Evolutionary conservation across 2,329 filamentous ascomycete species (phyloP), one percentile per base, ranked within the genome.

Genomic region (Harringtonia aguacate): DNA sequence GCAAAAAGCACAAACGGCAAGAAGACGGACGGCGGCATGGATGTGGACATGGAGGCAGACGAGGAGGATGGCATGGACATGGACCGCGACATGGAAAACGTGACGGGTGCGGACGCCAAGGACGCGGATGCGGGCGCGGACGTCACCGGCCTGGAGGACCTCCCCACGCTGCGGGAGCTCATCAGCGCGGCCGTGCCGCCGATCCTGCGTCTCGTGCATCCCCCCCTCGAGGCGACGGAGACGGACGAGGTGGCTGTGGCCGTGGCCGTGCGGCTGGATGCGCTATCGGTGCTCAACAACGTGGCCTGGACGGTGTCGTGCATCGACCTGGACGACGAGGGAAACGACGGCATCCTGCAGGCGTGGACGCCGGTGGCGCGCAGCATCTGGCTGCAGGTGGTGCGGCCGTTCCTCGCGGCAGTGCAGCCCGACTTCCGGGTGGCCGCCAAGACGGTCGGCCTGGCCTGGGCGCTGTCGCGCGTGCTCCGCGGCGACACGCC

Each of bases 261-360:
- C 8, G 61, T n/a, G n/a, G n/a, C n/a, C n/a, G n/a, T 81, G 34
- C 74, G 74, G 49, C 59, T 59, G 18, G 68, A 72, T 50, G 73
- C 79, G 17, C 61, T 84, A 21, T 72, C 75, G 3, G 71, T 77
- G 15, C 66, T 84, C 46, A 81, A 76, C 64, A 84, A 84, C 59
- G 73, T 83, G 43, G 68, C 79, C 43, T 84, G 80, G 78, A 79
- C 78, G 12, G 65, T 81, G 34, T 78, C 75, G 9, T 72, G 72
- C 52, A 63, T 79, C 51, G 76, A 80, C 58, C 78, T 79, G 53
- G 64, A 68, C 21, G 68, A 73, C 28, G 61, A 63, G n/a, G 65
- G 68, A 41, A 76, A 77, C 55, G 60, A 66, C 4, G 62, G 65
- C 45, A 66, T 83, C 44, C 66, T 67, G 42, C 61, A 60, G 39